phyloP scores from a whole-genome alignment of 2,329 filamentous ascomycete genomes.

The Ceratocystis cacaofunesta region DNA sequence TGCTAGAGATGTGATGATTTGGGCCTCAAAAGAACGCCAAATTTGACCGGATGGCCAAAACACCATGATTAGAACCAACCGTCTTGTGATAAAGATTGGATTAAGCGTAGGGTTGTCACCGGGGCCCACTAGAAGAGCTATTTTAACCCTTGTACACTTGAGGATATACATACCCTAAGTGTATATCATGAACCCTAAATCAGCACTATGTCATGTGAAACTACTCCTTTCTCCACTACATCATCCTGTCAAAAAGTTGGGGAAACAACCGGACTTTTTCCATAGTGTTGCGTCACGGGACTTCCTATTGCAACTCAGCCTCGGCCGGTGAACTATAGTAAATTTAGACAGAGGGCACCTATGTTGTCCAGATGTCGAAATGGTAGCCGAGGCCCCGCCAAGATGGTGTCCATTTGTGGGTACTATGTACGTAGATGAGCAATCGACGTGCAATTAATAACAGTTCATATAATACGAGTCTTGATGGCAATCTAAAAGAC shows the following conservation, averaged over 20 bases:
- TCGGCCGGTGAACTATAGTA: not conserved
- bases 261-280: not conserved
- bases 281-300: not conserved
- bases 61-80: not conserved
- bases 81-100: not conserved
- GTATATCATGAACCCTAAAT: not conserved
- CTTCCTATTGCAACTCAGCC: not conserved
- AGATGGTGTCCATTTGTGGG: not conserved
- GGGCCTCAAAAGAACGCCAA: not conserved
- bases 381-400: not conserved
- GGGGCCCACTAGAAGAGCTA: not conserved
- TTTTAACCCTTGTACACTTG: not conserved
- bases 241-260: not conserved
- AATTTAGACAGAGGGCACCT: not conserved
- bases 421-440: not conserved
- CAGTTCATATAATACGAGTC: not conserved
- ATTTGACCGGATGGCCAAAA: not conserved
- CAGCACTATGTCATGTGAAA: not conserved
- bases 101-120: not conserved
- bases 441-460: no score
- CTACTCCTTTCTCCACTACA: not conserved
- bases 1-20: not conserved
- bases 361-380: not conserved
- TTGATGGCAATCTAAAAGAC: no score
- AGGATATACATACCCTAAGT: not conserved